A percentile compares a stretch with the other conserved stretches of the same genome.
phyloP scores from a whole-genome alignment of 108 stramenopile species.

The Phaeodactylum tricornutum region DNA sequence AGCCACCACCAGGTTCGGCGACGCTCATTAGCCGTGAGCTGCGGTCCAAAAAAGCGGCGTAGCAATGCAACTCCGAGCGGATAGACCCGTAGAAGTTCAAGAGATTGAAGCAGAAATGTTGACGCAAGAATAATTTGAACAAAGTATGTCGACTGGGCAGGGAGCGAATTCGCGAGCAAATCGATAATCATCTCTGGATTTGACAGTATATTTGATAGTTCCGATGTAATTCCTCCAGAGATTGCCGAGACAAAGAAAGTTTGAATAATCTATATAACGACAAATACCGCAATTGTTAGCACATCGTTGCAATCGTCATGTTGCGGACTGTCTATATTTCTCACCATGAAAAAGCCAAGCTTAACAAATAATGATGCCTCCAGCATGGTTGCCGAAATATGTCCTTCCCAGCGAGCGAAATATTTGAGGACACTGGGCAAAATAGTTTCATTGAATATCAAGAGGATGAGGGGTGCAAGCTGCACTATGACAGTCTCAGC shows the following conservation, averaged over 20 bases:
- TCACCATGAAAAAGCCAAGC: background rate
- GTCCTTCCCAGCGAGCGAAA: conserved; percentile 4
- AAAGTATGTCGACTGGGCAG: conserved; percentile 35
- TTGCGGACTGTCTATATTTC: too few species aligned
- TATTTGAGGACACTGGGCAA: conserved; percentile 14
- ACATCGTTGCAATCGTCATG: too few species aligned
- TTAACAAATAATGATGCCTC: background rate
- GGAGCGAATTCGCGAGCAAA: conserved; percentile 37
- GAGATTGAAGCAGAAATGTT: conserved; percentile 19
- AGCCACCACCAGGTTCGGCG: conserved; percentile 19
- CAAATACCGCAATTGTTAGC: too few species aligned
- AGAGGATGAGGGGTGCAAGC: conserved; percentile 22
- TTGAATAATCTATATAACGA: conserved; percentile 48
- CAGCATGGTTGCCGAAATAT: background rate
- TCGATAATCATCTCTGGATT: conserved; percentile 19
- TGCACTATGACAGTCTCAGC: background rate
- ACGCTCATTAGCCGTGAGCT: conserved; percentile 43
- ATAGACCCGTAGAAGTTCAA: conserved; percentile 26
- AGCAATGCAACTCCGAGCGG: conserved; percentile 20
- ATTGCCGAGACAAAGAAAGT: conserved; percentile 63
- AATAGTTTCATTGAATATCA: conserved; percentile 13
- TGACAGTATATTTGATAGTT: conserved; percentile 25
- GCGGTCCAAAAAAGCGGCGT: conserved; percentile 26
- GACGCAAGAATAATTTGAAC: conserved; percentile 39
- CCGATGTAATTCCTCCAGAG: conserved; percentile 27